Evolutionary conservation across 495 filamentous ascomycete species (phyloP).

Genomic region (Lindgomyces ingoldianus): DNA sequence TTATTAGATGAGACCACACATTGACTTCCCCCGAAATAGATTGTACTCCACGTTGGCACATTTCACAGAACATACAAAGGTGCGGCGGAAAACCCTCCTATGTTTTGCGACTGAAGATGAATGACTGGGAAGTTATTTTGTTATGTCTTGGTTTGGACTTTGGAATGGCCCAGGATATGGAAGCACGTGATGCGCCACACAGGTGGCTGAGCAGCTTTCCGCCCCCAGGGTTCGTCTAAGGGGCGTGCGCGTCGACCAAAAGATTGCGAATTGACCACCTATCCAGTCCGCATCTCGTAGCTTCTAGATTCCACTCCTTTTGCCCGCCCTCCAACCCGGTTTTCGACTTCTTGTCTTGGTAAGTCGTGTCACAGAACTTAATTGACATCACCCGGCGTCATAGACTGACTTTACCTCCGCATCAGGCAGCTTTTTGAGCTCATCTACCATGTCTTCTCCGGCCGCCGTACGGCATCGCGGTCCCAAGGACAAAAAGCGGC

Average conservation of each 20-base stretch:
- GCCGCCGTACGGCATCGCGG: conserved; percentile 41
- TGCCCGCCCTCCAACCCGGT: neutral
- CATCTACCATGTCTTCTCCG: conserved; percentile 40
- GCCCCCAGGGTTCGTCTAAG: no score
- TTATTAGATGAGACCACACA: no score
- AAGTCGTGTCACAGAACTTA: neutral
- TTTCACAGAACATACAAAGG: no score
- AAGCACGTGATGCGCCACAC: neutral
- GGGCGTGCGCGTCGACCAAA: neutral
- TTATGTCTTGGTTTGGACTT: no score
- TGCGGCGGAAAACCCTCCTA: no score
- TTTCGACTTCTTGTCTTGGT: conserved; percentile 4
- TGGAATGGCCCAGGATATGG: no score
- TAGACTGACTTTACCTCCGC: conserved; percentile 1
- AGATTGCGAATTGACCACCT: neutral
- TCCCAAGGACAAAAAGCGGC: conserved; percentile 41
- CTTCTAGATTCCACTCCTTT: neutral
- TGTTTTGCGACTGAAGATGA: no score
- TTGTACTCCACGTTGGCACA: no score
- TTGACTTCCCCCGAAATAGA: no score
- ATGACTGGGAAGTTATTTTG: no score
- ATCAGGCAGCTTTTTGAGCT: conserved; percentile 27
- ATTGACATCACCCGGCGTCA: neutral
- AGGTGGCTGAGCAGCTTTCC: no score
- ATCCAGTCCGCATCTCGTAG: neutral